Evolutionary conservation across 768 basidiomycete species (phyloP).

Genomic region (Pleurotus sapidus): DNA sequence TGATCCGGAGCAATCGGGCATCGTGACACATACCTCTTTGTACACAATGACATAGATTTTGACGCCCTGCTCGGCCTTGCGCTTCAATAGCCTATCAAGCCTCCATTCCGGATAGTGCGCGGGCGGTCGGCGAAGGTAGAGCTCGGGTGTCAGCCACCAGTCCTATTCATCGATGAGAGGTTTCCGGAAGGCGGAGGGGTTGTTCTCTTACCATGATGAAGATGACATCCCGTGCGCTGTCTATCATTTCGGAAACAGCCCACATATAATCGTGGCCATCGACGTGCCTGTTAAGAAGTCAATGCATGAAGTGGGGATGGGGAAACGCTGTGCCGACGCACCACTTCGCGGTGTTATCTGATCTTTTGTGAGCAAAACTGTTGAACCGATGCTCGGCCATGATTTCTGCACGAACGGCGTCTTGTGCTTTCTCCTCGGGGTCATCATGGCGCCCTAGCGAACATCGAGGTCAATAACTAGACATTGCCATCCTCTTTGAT

Average conservation of each 20-base stretch:
- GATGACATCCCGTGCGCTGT: conserved; percentile 76
- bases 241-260: conserved; percentile 89
- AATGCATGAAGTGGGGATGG: not conserved
- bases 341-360: conserved; percentile 82
- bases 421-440: conserved; percentile 66
- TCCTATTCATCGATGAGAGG: conserved; percentile 39
- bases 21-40: conserved; percentile 65
- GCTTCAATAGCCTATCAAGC: conserved; percentile 78
- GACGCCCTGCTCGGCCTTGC: conserved; percentile 92
- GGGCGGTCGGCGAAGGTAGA: conserved; percentile 92
- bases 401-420: conserved; percentile 73
- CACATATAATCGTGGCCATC: conserved; percentile 98
- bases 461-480: not conserved
- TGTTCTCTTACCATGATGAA: conserved; percentile 69
- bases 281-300: conserved; percentile 55
- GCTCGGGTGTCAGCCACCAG: conserved; percentile 95
- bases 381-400: conserved; percentile 77
- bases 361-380: conserved; percentile 76
- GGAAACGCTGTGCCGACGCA: not conserved
- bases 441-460: conserved; percentile 66
- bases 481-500: not conserved
- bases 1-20: not conserved
- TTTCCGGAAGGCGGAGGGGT: not conserved
- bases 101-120: conserved; percentile 85
- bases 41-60: conserved; percentile 91